A percentile compares a stretch with the other conserved stretches of the same genome.
Evolutionary conservation across 1,139 yeast genomes (phyloP).

Genomic region (Pichia sp.): DNA sequence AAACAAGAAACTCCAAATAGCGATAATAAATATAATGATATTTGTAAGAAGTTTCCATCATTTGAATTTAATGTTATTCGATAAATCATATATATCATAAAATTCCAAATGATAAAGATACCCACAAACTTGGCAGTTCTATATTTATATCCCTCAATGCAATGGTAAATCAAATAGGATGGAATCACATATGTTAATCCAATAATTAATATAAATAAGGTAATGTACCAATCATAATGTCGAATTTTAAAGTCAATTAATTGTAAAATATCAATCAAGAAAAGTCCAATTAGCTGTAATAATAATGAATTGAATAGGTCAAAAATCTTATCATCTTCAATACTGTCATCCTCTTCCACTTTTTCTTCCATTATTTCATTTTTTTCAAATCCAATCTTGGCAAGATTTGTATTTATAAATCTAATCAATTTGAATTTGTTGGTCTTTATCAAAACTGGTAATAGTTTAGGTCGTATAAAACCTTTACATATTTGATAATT

Average conservation of each 20-base stretch:
- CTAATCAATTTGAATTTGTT: slow-evolving; percentile 1
- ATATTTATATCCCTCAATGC: slow-evolving; percentile 4
- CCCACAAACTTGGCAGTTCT: slow-evolving; percentile 1
- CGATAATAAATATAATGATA: slow-evolving; percentile 38
- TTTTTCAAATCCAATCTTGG: not conserved
- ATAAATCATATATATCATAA: slow-evolving; percentile 11
- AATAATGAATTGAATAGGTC: slow-evolving; percentile 23
- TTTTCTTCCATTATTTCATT: slow-evolving; percentile 3
- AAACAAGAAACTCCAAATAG: slow-evolving; percentile 45
- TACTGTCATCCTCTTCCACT: not conserved
- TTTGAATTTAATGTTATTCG: slow-evolving; percentile 1
- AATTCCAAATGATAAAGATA: slow-evolving; percentile 16
- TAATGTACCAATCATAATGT: slow-evolving; percentile 24
- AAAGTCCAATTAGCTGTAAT: slow-evolving; percentile 23
- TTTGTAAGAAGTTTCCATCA: slow-evolving; percentile 17
- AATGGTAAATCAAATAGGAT: slow-evolving; percentile 14
- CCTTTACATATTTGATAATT: slow-evolving; percentile 5
- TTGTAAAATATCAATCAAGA: slow-evolving; percentile 24
- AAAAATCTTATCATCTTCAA: slow-evolving; percentile 16
- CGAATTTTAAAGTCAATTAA: slow-evolving; percentile 18
- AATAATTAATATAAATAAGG: slow-evolving; percentile 19
- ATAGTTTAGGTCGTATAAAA: slow-evolving; percentile 10
- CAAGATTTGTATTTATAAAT: slow-evolving; percentile 12
- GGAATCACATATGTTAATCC: slow-evolving; percentile 26
- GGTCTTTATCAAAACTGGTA: slow-evolving; percentile 12